These are phyloP conservation scores for Dioszegia hungarica DNA, from an alignment of 768 basidiomycete species.

Conservation along the genomic window DNA sequence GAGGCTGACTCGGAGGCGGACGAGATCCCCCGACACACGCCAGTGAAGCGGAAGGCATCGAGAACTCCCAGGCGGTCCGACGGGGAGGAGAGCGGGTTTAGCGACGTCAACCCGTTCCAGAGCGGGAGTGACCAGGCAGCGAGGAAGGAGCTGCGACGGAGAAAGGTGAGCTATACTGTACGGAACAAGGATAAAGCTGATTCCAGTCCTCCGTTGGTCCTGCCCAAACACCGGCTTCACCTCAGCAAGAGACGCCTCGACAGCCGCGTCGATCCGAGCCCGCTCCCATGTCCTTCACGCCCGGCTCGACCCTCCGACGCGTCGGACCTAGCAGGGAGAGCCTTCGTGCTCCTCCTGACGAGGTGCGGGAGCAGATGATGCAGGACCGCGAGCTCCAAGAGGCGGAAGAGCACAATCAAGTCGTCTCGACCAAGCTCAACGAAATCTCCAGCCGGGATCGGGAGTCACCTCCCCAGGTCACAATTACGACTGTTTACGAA, in stretches of 20 bases:
- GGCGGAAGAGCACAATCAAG: slow-evolving; percentile 30
- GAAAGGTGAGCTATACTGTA: slow-evolving; percentile 25
- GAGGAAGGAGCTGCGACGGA: slow-evolving; percentile 27
- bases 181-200: neutral
- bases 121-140: slow-evolving; percentile 42
- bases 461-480: slow-evolving; percentile 6
- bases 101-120: slow-evolving; percentile 48
- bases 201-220: slow-evolving; percentile 30
- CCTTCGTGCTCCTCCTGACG: slow-evolving; percentile 30
- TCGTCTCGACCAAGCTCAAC: slow-evolving; percentile 25
- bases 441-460: slow-evolving; percentile 17
- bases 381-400: slow-evolving; percentile 15
- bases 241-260: slow-evolving; percentile 11
- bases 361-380: slow-evolving; percentile 19
- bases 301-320: slow-evolving; percentile 16
- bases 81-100: slow-evolving; percentile 40
- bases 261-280: slow-evolving; percentile 35
- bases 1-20: neutral
- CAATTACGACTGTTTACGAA: slow-evolving; percentile 4
- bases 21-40: neutral
- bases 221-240: neutral
- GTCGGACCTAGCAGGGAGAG: slow-evolving; percentile 32
- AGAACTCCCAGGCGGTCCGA: slow-evolving; percentile 26
- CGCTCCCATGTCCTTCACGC: slow-evolving; percentile 7
- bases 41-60: slow-evolving; percentile 4